Evolutionary conservation across 2,329 filamentous ascomycete genomes (phyloP).

Genomic region (Aspergillus novofumigatus): DNA sequence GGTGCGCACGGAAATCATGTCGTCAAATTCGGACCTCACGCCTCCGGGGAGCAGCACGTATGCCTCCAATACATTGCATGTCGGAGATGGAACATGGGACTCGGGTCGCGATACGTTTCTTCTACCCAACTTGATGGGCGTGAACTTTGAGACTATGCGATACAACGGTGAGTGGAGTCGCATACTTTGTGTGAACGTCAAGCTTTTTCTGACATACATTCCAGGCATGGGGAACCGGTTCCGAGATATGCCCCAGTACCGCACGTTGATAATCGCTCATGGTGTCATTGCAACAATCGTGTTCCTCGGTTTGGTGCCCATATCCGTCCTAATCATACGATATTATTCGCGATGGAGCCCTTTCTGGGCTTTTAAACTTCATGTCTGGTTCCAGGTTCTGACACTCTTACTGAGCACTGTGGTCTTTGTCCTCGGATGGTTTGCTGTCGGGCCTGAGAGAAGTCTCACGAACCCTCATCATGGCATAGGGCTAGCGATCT

Average conservation of each 20-base stretch:
- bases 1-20: constrained; percentile 20
- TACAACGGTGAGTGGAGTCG: constrained; percentile 55
- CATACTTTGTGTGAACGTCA: not conserved
- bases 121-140: constrained; percentile 59
- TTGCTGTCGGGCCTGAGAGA: constrained; percentile 58
- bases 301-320: constrained; percentile 58
- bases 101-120: constrained; percentile 58
- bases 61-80: constrained; percentile 57
- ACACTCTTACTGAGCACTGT: constrained; percentile 59
- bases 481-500: constrained; percentile 62
- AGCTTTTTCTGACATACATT: constrained; percentile 10
- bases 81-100: constrained; percentile 66
- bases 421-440: constrained; percentile 58
- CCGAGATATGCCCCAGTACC: constrained; percentile 55
- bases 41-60: constrained; percentile 60
- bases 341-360: constrained; percentile 56
- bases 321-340: constrained; percentile 56
- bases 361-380: constrained; percentile 54
- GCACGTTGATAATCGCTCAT: constrained; percentile 56
- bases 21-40: constrained; percentile 42
- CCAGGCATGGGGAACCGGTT: constrained; percentile 65
- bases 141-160: constrained; percentile 63
- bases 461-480: constrained; percentile 64
- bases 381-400: constrained; percentile 61
- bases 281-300: constrained; percentile 58